Evolutionary conservation across 208 protist genomes (phyloP), one percentile per base, ranked within the genome.

Genomic region (Kentomonas sorsogonicus): DNA sequence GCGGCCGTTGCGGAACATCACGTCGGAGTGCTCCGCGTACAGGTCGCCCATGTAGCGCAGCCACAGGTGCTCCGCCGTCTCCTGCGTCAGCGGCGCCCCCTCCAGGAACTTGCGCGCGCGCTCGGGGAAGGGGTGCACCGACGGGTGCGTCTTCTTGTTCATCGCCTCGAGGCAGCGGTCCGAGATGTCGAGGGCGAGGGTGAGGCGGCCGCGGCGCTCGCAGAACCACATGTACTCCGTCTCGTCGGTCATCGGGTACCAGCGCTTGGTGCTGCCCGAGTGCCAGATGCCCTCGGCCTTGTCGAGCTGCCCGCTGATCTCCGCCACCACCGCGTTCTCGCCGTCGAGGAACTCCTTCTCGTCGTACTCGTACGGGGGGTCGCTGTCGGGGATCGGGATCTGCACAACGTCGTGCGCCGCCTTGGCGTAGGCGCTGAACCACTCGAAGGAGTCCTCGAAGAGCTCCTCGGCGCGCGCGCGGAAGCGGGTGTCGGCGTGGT

Each of bases 211-310:
- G 20, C 88, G 81, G 40, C 88, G 88, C 60, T 94, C 88, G 70
- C 90, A 89, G 58, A 79, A 94, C 84, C 84, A 92, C 74, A 94
- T 90, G 66, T 86, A 90, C 70, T 94, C 88, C 31, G 88, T 94
- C 68, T 94, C 84, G 45, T 94, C 88, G 7, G 64, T 81, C 62
- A 91, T 72, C 26, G 83, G 83, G 60, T 92, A 94, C 85, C 83
- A 94, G n/a, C 88, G 79, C 47, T 80, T 83, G 6, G 77, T 78
- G 25, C 75, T 83, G 36, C 88, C 88, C 23, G 75, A 81, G 70
- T 91, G 82, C 85, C 88, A 94, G 16, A 94, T 40, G 22, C 67
- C 76, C 57, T 94, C 84, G 13, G 88, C 88, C 62, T 89, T 89
- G 54, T 89, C 83, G 3, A 94, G 54, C n/a, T 86, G 57, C 23